These are phyloP conservation scores for Jacaranda copaia DNA, from an alignment of 257 asterid species.

Conservation along the genomic window DNA sequence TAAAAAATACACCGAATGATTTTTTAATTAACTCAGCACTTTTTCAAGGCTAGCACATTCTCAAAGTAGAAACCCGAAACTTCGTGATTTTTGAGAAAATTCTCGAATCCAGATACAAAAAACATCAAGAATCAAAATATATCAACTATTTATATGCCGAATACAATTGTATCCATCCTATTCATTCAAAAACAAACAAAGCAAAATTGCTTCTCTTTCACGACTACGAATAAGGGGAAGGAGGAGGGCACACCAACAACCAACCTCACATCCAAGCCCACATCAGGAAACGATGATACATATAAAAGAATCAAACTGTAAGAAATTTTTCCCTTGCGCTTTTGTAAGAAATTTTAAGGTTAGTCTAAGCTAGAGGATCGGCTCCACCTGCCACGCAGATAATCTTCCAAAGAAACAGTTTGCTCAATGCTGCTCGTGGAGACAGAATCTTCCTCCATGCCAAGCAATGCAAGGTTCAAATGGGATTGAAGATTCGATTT, in stretches of 20 bases:
- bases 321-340: slow-evolving; percentile 24
- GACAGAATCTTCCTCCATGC: slow-evolving; percentile 74
- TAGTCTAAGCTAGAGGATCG: slow-evolving; percentile 92
- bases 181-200: slow-evolving; percentile 32
- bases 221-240: slow-evolving; percentile 50
- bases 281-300: slow-evolving; percentile 20
- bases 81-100: too few species aligned
- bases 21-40: too few species aligned
- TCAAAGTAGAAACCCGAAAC: too few species aligned
- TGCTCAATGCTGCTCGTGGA: slow-evolving; percentile 90
- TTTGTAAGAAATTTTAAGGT: slow-evolving; percentile 32
- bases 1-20: too few species aligned
- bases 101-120: too few species aligned
- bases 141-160: slow-evolving; percentile 27
- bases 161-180: slow-evolving; percentile 14
- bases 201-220: slow-evolving; percentile 36
- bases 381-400: slow-evolving; percentile 85
- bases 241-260: slow-evolving; percentile 81
- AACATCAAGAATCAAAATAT: neutral
- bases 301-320: slow-evolving; percentile 37
- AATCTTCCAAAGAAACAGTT: slow-evolving; percentile 74
- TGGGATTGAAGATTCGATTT: slow-evolving; percentile 78
- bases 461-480: slow-evolving; percentile 85
- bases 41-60: too few species aligned
- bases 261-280: slow-evolving; percentile 93